These are phyloP conservation scores for Glomus cerebriforme DNA, from an alignment of 192 early-diverging fungal genomes.

Conservation along the genomic window DNA sequence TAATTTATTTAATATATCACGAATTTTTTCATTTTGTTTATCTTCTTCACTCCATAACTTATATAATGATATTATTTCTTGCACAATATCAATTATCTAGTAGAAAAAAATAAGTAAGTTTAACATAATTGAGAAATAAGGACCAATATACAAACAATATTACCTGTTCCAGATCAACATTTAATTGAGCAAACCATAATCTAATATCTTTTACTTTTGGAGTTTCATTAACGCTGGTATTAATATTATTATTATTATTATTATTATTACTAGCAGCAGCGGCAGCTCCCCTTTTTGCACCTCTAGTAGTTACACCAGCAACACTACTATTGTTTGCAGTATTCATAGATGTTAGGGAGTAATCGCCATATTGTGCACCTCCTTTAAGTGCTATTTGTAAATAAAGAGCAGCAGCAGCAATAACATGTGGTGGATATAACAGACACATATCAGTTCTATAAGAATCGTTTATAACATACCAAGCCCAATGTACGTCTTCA, in stretches of 20 bases:
- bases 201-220: constrained; percentile 60
- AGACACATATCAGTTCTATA: constrained; percentile 78
- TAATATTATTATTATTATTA: constrained; percentile 8
- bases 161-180: constrained; percentile 78
- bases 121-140: not conserved
- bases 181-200: constrained; percentile 80
- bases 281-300: constrained; percentile 22
- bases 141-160: not conserved
- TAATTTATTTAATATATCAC: not conserved
- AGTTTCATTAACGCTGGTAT: constrained; percentile 35
- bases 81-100: constrained; percentile 71
- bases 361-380: constrained; percentile 16
- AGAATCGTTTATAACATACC: constrained; percentile 78
- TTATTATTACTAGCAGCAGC: constrained; percentile 10
- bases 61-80: constrained; percentile 75
- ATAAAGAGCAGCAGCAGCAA: constrained; percentile 80
- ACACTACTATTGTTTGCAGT: not conserved
- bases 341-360: not conserved
- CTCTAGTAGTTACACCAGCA: constrained; percentile 25
- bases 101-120: not conserved
- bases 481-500: constrained; percentile 62
- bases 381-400: constrained; percentile 62
- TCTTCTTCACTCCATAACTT: constrained; percentile 67
- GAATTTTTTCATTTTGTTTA: constrained; percentile 40
- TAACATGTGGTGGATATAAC: constrained; percentile 87